Evolutionary conservation across 1,139 yeast species (phyloP).

Genomic region (Hansenula sp.): DNA sequence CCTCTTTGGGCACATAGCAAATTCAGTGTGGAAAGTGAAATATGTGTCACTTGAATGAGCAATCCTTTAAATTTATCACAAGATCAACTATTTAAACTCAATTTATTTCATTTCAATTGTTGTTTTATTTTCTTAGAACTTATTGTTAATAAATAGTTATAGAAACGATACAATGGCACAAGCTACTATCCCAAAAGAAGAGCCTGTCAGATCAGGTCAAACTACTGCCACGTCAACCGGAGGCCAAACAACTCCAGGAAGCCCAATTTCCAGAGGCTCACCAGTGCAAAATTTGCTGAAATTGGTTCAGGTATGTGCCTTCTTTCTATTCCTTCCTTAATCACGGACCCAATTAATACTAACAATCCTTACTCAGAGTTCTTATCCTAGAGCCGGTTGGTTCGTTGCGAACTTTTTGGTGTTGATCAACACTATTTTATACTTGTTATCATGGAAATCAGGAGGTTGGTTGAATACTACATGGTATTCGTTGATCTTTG

Average conservation of each 20-base stretch:
- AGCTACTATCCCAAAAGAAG: background rate
- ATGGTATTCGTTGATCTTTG: constrained; percentile 59
- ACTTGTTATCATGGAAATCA: constrained; percentile 45
- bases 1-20: background rate
- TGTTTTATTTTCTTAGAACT: too few relatives aligned
- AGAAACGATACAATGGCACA: background rate
- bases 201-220: background rate
- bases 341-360: background rate
- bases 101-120: background rate
- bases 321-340: background rate
- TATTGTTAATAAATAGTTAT: background rate
- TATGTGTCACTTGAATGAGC: background rate
- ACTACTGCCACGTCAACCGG: background rate
- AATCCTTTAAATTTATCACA: too few relatives aligned
- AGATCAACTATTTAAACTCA: too few relatives aligned
- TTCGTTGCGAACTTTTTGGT: constrained; percentile 65
- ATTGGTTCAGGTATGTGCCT: background rate
- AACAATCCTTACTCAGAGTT: background rate
- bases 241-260: background rate
- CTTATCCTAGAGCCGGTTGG: constrained; percentile 32
- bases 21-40: too few relatives aligned
- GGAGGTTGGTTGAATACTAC: constrained; percentile 31
- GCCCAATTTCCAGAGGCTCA: background rate
- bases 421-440: constrained; percentile 50
- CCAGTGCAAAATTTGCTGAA: background rate